Conservation (phyloP, 441 rosid genomes). For the Pelargonium cotyledonis region DNA sequence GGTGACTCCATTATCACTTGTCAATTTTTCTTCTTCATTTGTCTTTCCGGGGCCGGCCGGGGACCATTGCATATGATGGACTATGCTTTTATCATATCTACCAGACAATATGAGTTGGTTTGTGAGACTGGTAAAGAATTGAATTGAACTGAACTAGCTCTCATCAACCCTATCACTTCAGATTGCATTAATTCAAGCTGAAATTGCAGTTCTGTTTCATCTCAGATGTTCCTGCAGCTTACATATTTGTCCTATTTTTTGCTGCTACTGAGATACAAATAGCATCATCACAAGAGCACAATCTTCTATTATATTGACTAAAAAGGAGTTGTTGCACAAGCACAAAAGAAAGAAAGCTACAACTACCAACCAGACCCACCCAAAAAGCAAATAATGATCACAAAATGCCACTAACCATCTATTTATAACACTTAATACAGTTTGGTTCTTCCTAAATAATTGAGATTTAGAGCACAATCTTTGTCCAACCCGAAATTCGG, state of each 20-base stretch:
- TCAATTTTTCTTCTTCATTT: not conserved
- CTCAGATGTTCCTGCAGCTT: no score
- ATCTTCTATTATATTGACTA: not conserved
- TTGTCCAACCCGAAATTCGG: slow-evolving; percentile 21
- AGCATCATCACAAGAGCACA: not conserved
- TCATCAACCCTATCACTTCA: not conserved
- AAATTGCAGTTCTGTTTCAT: not conserved
- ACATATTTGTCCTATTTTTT: not conserved
- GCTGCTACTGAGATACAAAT: not conserved
- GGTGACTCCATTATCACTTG: slow-evolving; percentile 15
- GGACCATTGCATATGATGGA: not conserved
- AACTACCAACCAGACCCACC: no score
- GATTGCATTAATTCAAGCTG: not conserved
- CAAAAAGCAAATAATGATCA: not conserved
- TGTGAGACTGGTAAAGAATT: no score
- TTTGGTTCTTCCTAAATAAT: slow-evolving; percentile 27
- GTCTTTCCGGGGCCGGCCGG: not conserved
- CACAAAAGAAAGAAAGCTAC: no score
- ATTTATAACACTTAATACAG: slow-evolving; percentile 14
- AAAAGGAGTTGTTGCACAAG: not conserved
- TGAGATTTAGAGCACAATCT: slow-evolving; percentile 20
- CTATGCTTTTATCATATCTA: not conserved
- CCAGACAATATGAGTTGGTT: not conserved
- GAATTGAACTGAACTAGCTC: not conserved
- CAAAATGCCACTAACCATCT: not conserved